A percentile compares a stretch with the other conserved stretches of the same genome.
These are phyloP conservation scores for Trichophaea hybrida DNA, from an alignment of 2,329 filamentous ascomycete genomes.

Conservation along the genomic window DNA sequence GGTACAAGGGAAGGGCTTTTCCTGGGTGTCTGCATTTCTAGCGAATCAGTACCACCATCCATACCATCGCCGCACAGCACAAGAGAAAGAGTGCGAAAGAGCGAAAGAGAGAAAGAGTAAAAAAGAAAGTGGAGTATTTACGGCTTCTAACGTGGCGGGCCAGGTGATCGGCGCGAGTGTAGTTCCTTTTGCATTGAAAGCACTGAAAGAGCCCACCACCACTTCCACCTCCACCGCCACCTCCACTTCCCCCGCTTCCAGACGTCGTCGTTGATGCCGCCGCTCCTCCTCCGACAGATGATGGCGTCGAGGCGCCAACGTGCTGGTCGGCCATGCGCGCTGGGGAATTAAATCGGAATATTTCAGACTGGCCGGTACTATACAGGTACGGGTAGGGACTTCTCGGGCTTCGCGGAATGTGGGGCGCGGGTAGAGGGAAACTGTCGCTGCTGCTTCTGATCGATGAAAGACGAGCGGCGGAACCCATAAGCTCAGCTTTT, in stretches of 20 bases:
- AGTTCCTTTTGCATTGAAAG: not conserved
- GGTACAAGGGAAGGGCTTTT: constrained; percentile 6
- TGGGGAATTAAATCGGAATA: not conserved
- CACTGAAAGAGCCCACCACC: constrained; percentile 5
- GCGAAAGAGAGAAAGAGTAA: not conserved
- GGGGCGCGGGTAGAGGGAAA: too few species aligned
- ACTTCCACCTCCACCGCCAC: not conserved
- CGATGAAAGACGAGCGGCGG: too few species aligned
- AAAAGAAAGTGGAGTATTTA: not conserved
- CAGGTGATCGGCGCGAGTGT: constrained; percentile 4
- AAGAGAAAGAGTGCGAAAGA: not conserved
- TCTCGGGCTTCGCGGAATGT: too few species aligned
- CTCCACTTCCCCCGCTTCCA: not conserved
- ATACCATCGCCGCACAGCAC: too few species aligned
- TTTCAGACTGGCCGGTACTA: not conserved
- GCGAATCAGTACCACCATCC: not conserved
- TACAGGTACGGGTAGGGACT: too few species aligned
- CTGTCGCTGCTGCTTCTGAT: too few species aligned
- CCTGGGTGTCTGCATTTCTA: constrained; percentile 3
- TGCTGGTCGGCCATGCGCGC: not conserved
- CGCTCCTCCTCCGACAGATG: not conserved
- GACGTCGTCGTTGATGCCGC: too few species aligned
- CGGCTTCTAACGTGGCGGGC: constrained; percentile 1
- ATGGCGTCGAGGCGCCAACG: not conserved
- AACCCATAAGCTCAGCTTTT: too few species aligned